Percentiles rank a stretch among this genome's conserved stretches.
Conservation (phyloP, 306 rosid genomes). For the Pyrus pyrifolia region DNA sequence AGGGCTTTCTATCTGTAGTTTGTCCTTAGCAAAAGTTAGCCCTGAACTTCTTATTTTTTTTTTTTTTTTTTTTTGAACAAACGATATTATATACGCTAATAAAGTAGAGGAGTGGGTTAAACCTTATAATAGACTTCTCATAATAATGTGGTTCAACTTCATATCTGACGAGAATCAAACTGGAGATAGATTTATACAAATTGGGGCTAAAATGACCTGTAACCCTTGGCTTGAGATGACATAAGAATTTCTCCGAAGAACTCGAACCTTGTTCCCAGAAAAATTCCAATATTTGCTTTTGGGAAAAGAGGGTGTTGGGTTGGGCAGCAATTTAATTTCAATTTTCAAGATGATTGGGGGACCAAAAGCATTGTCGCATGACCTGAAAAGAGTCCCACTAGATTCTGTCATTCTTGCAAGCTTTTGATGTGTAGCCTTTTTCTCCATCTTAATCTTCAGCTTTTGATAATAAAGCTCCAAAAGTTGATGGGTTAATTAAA, state of each 20-base stretch:
- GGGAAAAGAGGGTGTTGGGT: background rate
- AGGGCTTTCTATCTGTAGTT: no score
- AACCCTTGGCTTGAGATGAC: no score
- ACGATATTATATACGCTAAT: no score
- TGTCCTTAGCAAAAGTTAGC: no score
- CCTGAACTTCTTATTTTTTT: no score
- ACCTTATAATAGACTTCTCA: accelerated
- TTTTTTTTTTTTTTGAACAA: no score
- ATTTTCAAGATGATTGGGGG: constrained; percentile 9
- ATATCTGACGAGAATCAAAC: no score
- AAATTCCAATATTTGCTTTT: background rate
- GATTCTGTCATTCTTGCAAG: constrained; percentile 2
- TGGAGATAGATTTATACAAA: no score
- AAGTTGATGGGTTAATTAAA: background rate
- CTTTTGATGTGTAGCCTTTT: background rate
- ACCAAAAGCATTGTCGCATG: constrained; percentile 10
- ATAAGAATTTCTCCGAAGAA: background rate
- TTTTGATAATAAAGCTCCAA: background rate
- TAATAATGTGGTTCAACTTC: no score
- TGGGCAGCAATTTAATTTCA: background rate
- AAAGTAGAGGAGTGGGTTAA: accelerated
- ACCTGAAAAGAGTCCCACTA: background rate
- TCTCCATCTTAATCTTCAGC: background rate
- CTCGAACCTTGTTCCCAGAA: background rate
- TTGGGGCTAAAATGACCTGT: no score